phyloP scores from a whole-genome alignment of 805 yeast genomes.

The Tetrapisispora fleetii region DNA sequence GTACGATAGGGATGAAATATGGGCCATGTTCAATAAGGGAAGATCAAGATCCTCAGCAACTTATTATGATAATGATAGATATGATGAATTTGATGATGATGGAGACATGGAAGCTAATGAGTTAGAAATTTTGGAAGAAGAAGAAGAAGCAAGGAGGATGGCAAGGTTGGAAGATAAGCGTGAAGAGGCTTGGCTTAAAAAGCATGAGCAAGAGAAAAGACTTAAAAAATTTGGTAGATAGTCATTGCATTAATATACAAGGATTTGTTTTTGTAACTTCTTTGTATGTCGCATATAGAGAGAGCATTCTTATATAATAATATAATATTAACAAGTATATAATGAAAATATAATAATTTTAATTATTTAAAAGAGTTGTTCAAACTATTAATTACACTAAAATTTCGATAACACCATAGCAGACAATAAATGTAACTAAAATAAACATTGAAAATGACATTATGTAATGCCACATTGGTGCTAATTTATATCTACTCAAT shows the following conservation, averaged over 20 bases:
- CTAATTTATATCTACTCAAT: slow-evolving; percentile 24
- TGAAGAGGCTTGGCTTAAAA: slow-evolving; percentile 55
- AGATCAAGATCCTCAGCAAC: slow-evolving; percentile 38
- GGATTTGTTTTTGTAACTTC: not conserved
- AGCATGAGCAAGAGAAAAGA: slow-evolving; percentile 36
- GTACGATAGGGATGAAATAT: slow-evolving; percentile 77
- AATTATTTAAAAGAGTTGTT: not conserved
- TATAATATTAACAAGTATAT: no score
- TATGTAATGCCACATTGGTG: slow-evolving; percentile 28
- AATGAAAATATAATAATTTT: not conserved
- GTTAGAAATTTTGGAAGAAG: slow-evolving; percentile 78
- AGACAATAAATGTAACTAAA: slow-evolving; percentile 20
- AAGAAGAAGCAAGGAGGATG: slow-evolving; percentile 50
- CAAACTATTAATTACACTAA: slow-evolving; percentile 6
- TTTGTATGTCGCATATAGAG: not conserved
- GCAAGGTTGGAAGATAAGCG: slow-evolving; percentile 70
- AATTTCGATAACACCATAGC: slow-evolving; percentile 26
- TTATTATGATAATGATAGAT: slow-evolving; percentile 22
- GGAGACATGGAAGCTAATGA: slow-evolving; percentile 94
- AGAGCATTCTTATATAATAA: not conserved
- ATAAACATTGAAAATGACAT: slow-evolving; percentile 19
- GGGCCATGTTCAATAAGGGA: slow-evolving; percentile 74
- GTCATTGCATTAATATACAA: not conserved
- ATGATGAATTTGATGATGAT: slow-evolving; percentile 13
- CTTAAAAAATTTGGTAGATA: not conserved